A percentile compares a stretch with the other conserved stretches of the same genome.
Conservation (phyloP, 2,329 filamentous ascomycete genomes). For the Phialophora tarda region DNA sequence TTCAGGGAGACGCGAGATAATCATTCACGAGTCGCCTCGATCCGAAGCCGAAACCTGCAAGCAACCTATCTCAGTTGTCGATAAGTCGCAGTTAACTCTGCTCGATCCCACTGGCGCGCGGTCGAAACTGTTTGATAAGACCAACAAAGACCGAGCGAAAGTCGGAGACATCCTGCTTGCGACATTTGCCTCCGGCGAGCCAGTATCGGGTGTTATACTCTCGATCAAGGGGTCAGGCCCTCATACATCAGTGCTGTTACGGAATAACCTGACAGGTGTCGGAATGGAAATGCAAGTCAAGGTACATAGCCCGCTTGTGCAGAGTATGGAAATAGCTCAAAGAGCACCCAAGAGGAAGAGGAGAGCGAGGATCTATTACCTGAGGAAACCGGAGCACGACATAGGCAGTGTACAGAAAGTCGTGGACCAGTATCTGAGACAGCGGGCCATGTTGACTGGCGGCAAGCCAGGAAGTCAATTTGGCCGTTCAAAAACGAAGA, state of each 20-base stretch:
- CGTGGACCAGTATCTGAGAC: constrained; percentile 69
- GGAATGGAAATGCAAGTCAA: constrained; percentile 98
- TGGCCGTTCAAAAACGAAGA: constrained; percentile 24
- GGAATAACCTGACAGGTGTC: constrained; percentile 83
- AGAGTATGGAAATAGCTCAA: constrained; percentile 93
- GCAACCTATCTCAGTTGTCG: constrained; percentile 72
- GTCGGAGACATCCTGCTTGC: constrained; percentile 92
- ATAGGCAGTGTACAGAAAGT: constrained; percentile 82
- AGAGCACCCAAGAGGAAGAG: constrained; percentile 81
- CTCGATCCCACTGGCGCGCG: constrained; percentile 88
- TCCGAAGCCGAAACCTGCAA: constrained; percentile 48
- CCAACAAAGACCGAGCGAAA: constrained; percentile 78
- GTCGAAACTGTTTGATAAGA: constrained; percentile 74
- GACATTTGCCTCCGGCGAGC: constrained; percentile 81
- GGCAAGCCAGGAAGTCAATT: constrained; percentile 26
- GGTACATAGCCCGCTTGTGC: constrained; percentile 86
- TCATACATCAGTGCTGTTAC: constrained; percentile 84
- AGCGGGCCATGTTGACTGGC: constrained; percentile 55
- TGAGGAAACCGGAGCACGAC: constrained; percentile 85
- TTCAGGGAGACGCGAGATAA: constrained; percentile 56
- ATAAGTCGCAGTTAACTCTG: constrained; percentile 68
- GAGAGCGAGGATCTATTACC: constrained; percentile 85
- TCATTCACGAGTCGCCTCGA: constrained; percentile 57
- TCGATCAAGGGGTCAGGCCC: constrained; percentile 85
- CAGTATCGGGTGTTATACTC: constrained; percentile 86